Conservation (phyloP, 2,329 filamentous ascomycete species). For the Ophiostoma populinum region DNA sequence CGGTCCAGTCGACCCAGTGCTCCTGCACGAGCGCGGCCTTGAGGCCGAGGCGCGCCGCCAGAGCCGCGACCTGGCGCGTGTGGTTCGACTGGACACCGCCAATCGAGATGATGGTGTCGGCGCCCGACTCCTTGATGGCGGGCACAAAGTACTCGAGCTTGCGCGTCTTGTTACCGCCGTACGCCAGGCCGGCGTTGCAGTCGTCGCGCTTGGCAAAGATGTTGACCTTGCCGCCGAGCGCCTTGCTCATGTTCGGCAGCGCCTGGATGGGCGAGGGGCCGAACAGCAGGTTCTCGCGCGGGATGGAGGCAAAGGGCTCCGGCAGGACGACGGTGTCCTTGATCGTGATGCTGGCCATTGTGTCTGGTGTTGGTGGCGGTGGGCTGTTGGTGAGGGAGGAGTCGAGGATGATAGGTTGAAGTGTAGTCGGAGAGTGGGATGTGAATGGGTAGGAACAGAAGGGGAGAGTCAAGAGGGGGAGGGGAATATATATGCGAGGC, state of each 20-base stretch:
- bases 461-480: too few species aligned
- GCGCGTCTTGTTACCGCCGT: slow-evolving; percentile 51
- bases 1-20: slow-evolving; percentile 48
- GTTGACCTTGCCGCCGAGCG: slow-evolving; percentile 39
- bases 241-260: slow-evolving; percentile 45
- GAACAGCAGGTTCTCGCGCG: slow-evolving; percentile 43
- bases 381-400: neutral
- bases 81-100: slow-evolving; percentile 56
- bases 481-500: too few species aligned
- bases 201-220: slow-evolving; percentile 60
- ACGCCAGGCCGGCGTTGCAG: slow-evolving; percentile 49
- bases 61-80: slow-evolving; percentile 48
- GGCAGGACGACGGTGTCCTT: slow-evolving; percentile 24
- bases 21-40: slow-evolving; percentile 44
- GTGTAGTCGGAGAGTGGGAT: too few species aligned
- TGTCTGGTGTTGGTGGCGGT: neutral
- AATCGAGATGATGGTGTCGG: slow-evolving; percentile 47
- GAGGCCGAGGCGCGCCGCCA: slow-evolving; percentile 39
- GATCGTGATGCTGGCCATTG: slow-evolving; percentile 2
- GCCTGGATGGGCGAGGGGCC: slow-evolving; percentile 51
- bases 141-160: slow-evolving; percentile 54
- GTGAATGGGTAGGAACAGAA: neutral
- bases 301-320: slow-evolving; percentile 45
- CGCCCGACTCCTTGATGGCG: slow-evolving; percentile 38
- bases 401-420: neutral